A percentile compares a stretch with the other conserved stretches of the same genome.
Conservation (phyloP, 2,329 filamentous ascomycete species). For the Verticillium klebahnii region DNA sequence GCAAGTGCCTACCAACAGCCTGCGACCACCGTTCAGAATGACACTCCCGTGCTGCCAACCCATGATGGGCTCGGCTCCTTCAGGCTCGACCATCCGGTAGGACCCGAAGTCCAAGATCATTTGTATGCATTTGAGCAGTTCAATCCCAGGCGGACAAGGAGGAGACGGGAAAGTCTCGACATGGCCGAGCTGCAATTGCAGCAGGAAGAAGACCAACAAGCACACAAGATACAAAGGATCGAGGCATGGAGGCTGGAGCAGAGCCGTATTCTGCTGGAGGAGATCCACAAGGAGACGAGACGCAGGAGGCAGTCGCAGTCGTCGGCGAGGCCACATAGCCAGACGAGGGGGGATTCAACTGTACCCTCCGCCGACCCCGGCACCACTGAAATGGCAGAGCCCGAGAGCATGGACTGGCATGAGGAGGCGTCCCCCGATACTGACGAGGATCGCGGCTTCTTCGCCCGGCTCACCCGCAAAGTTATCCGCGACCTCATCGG, state of each 20-base stretch:
- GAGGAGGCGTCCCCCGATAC: conserved; percentile 39
- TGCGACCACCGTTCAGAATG: conserved; percentile 42
- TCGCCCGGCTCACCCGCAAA: conserved; percentile 76
- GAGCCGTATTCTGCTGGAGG: conserved; percentile 76
- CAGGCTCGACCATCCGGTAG: conserved; percentile 52
- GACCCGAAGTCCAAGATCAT: conserved; percentile 69
- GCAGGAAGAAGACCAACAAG: conserved; percentile 54
- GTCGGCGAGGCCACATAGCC: conserved; percentile 32
- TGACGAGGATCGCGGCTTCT: conserved; percentile 62
- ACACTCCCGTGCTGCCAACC: conserved; percentile 67
- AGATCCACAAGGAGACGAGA: conserved; percentile 81
- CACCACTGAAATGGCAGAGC: conserved; percentile 22
- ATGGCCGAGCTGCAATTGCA: conserved; percentile 46
- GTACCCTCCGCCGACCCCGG: conserved; percentile 16
- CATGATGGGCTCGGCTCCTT: conserved; percentile 94
- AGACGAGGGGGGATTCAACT: not conserved
- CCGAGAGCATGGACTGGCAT: conserved; percentile 45
- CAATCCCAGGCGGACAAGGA: conserved; percentile 64
- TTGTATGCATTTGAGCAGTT: conserved; percentile 85
- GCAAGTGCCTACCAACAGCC: conserved; percentile 38
- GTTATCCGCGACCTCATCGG: conserved; percentile 88
- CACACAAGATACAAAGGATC: conserved; percentile 76
- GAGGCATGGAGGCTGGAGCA: conserved; percentile 92
- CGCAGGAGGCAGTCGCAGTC: conserved; percentile 60
- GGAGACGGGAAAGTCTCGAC: conserved; percentile 49